phyloP scores from a whole-genome alignment of 371 early-diverging fungal genomes.

The Haplosporangium sp. region DNA sequence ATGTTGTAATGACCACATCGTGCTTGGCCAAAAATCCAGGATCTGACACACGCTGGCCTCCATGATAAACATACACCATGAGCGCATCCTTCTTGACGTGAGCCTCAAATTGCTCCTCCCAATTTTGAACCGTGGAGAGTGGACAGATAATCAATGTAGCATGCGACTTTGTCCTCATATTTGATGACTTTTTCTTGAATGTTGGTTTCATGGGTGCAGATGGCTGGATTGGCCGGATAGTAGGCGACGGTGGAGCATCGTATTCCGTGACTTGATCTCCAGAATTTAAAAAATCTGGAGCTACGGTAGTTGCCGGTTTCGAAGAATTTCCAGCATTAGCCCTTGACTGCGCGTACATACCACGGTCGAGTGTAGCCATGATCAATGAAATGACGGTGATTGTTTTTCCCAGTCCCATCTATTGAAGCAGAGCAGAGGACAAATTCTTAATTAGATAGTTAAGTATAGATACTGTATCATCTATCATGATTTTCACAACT shows the following conservation, averaged over 20 bases:
- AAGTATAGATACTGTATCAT: neutral
- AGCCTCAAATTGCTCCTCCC: slow-evolving; percentile 73
- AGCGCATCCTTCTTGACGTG: slow-evolving; percentile 59
- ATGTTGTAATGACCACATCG: slow-evolving; percentile 77
- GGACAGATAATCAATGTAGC: slow-evolving; percentile 77
- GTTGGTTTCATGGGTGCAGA: slow-evolving; percentile 40
- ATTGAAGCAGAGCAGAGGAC: neutral
- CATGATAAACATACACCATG: slow-evolving; percentile 69
- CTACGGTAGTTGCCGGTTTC: slow-evolving; percentile 25
- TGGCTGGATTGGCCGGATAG: slow-evolving; percentile 42
- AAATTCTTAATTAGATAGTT: neutral
- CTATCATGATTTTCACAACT: neutral
- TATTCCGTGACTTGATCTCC: slow-evolving; percentile 53
- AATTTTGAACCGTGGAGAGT: slow-evolving; percentile 71
- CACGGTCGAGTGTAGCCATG: slow-evolving; percentile 50
- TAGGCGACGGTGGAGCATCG: slow-evolving; percentile 52
- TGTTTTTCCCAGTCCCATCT: slow-evolving; percentile 78
- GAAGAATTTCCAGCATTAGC: slow-evolving; percentile 3
- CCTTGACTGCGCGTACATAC: slow-evolving; percentile 26
- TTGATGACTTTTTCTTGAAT: slow-evolving; percentile 36
- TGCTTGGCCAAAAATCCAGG: slow-evolving; percentile 53
- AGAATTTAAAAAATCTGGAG: slow-evolving; percentile 42
- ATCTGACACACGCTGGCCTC: slow-evolving; percentile 55
- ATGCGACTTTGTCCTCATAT: slow-evolving; percentile 36
- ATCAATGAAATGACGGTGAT: slow-evolving; percentile 70